Evolutionary conservation across 1,284 basidiomycete species (phyloP).

Genomic region (Stygiomarasmius scandens): DNA sequence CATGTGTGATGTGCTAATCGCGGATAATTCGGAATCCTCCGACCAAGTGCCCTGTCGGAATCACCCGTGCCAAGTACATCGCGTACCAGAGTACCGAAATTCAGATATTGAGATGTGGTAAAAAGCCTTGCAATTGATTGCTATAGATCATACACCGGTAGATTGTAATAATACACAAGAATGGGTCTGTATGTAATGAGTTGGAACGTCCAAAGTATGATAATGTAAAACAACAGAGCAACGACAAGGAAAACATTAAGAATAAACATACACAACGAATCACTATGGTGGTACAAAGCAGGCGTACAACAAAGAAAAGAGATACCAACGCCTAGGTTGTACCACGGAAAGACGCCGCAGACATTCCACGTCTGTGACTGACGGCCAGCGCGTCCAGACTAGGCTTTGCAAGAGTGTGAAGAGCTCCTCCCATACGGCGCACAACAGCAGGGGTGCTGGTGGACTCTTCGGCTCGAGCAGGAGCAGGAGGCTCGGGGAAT

Average conservation of each 20-base stretch:
- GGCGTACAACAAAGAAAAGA: conserved; percentile 19
- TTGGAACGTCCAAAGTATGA: not conserved
- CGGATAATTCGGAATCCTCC: too few relatives aligned
- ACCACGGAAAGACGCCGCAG: conserved; percentile 58
- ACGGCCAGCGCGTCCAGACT: conserved; percentile 46
- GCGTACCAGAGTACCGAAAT: too few relatives aligned
- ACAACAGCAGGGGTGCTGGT: conserved; percentile 43
- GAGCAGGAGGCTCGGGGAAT: conserved; percentile 65
- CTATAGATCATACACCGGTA: not conserved
- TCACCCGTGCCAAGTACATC: too few relatives aligned
- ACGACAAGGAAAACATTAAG: conserved; percentile 15
- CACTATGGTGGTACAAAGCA: conserved; percentile 21
- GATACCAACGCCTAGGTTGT: conserved; percentile 26
- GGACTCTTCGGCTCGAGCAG: conserved; percentile 40
- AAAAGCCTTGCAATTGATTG: not conserved
- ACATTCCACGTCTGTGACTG: conserved; percentile 63
- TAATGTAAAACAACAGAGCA: conserved; percentile 19
- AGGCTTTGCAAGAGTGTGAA: conserved; percentile 60
- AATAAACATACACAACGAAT: conserved; percentile 15
- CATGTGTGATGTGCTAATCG: too few relatives aligned
- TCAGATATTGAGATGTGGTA: too few relatives aligned
- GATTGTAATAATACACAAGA: not conserved
- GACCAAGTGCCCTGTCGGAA: too few relatives aligned
- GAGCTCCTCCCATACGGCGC: conserved; percentile 69
- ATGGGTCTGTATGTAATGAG: not conserved